Conservation (phyloP, 257 asterid species). For the Craterostigma plantagineum region DNA sequence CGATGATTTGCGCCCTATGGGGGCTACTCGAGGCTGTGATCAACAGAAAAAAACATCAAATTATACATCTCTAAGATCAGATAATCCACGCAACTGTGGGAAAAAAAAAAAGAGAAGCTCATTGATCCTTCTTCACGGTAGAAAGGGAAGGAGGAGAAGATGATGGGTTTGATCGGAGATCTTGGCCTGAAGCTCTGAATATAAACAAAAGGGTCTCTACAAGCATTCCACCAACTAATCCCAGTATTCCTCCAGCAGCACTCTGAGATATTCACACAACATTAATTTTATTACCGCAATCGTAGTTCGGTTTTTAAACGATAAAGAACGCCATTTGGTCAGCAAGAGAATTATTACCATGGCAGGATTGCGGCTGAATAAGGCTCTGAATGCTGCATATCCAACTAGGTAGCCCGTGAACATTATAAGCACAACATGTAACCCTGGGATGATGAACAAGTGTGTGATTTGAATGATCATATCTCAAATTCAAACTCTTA, state of each 20-base stretch:
- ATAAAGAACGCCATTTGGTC: background rate
- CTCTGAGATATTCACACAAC: constrained; percentile 21
- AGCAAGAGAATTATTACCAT: constrained; percentile 34
- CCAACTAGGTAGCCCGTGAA: constrained; percentile 83
- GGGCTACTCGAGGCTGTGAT: no score
- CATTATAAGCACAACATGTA: constrained; percentile 71
- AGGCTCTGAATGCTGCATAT: constrained; percentile 80
- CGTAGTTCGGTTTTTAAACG: background rate
- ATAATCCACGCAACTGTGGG: no score
- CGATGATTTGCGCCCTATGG: no score
- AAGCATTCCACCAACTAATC: constrained; percentile 74
- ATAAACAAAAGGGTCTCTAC: constrained; percentile 36
- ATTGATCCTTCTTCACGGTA: no score
- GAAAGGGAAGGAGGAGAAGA: no score
- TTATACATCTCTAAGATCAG: no score
- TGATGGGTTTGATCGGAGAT: no score
- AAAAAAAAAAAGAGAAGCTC: no score
- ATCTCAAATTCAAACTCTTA: background rate
- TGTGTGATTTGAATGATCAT: no score
- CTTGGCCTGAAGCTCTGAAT: no score
- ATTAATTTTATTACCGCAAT: background rate
- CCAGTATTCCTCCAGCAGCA: constrained; percentile 96
- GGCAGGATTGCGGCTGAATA: constrained; percentile 53
- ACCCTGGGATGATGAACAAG: constrained; percentile 26
- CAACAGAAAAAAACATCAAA: no score